phyloP scores from a whole-genome alignment of 768 basidiomycete species.

The Naganishia onofrii region DNA sequence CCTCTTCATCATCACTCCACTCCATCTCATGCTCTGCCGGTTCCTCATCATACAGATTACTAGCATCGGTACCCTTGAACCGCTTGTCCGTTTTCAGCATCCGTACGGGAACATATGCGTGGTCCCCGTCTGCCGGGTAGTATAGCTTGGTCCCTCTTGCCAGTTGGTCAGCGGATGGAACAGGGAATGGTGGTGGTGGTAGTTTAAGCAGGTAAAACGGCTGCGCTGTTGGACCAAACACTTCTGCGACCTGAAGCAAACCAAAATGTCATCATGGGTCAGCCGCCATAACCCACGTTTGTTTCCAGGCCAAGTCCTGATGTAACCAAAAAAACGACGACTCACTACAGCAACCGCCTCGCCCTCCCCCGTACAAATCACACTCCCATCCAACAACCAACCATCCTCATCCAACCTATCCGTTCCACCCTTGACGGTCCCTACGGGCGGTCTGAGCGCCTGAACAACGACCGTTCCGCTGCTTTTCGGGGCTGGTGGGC shows the following conservation, averaged over 20 bases:
- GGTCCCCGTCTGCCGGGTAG: constrained; percentile 66
- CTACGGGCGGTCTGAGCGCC: constrained; percentile 23
- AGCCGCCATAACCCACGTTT: neutral
- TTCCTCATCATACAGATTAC: constrained; percentile 92
- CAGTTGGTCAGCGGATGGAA: constrained; percentile 39
- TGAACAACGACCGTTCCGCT: constrained; percentile 26
- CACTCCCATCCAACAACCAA: constrained; percentile 76
- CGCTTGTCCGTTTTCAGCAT: constrained; percentile 59
- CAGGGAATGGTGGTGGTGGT: constrained; percentile 58
- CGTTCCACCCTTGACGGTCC: constrained; percentile 20
- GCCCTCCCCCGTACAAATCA: constrained; percentile 84
- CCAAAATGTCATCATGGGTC: neutral
- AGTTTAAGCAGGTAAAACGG: constrained; percentile 88
- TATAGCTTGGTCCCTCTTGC: constrained; percentile 60
- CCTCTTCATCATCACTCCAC: constrained; percentile 92
- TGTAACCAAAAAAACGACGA: constrained; percentile 31
- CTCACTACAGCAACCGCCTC: constrained; percentile 86
- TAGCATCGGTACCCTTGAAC: constrained; percentile 85
- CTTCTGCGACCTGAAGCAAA: constrained; percentile 75
- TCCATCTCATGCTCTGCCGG: constrained; percentile 84
- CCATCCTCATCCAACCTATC: constrained; percentile 37
- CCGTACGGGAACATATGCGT: constrained; percentile 77
- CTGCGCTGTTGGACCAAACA: constrained; percentile 86
- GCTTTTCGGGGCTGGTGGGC: constrained; percentile 5
- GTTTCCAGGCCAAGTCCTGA: no score